These are phyloP conservation scores for Populus davidiana DNA, from an alignment of 345 rosid species.

Conservation along the genomic window DNA sequence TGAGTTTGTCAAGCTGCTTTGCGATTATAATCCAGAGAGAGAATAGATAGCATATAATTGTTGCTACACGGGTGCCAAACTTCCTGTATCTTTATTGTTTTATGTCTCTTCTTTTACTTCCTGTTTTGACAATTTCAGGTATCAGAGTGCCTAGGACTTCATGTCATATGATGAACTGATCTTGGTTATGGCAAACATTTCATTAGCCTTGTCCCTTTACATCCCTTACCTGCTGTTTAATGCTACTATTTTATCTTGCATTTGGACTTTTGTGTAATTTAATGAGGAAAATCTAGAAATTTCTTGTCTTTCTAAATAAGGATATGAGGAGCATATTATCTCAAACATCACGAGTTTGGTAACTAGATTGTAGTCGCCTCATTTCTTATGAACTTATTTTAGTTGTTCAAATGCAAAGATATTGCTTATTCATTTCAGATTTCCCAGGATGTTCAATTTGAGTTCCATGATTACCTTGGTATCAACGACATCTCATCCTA, in stretches of 20 bases:
- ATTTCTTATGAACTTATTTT: not conserved
- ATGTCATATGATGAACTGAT: not conserved
- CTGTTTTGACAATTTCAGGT: not conserved
- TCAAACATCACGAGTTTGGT: not conserved
- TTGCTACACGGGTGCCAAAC: not conserved
- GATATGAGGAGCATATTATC: not conserved
- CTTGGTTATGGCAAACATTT: not conserved
- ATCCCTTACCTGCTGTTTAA: not conserved
- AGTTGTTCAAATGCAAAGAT: not conserved
- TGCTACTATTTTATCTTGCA: not conserved
- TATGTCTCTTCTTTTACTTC: not conserved
- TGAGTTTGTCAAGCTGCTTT: not conserved
- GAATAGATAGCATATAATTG: not conserved
- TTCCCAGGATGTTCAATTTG: slow-evolving; percentile 6
- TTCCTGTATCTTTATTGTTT: not conserved
- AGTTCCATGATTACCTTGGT: not conserved
- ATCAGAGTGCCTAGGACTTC: not conserved
- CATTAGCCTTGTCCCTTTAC: not conserved
- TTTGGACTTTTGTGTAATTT: not conserved
- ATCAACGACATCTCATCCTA: not conserved
- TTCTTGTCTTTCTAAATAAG: not conserved
- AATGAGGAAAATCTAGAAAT: not conserved
- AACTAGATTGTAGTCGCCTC: not conserved
- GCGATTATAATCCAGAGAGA: not conserved
- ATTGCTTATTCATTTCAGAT: not conserved